Conservation (phyloP, 2,329 filamentous ascomycete genomes). For the Cladophialophora bantiana region DNA sequence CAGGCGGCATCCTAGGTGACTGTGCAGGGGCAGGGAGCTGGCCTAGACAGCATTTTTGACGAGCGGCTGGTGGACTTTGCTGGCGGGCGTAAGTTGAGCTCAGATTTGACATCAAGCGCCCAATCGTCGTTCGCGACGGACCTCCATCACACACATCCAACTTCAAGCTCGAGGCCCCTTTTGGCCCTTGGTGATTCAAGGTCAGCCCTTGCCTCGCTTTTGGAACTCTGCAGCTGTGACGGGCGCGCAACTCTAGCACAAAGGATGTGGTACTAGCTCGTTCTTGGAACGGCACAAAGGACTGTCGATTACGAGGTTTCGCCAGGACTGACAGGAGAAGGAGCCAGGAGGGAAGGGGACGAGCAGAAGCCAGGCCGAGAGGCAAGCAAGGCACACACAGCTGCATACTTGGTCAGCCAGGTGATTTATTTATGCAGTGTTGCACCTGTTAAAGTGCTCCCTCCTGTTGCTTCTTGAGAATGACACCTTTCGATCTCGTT, state of each 20-base stretch:
- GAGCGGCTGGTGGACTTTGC: conserved; percentile 12
- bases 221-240: conserved; percentile 19
- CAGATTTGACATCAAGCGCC: conserved; percentile 21
- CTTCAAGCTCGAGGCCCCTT: conserved; percentile 15
- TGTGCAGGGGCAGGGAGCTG: conserved; percentile 7
- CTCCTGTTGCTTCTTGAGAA: background rate
- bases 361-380: background rate
- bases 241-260: background rate
- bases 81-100: conserved; percentile 11
- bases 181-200: conserved; percentile 10
- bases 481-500: background rate
- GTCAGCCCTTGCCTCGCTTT: conserved; percentile 11
- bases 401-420: conserved; percentile 1
- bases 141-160: conserved; percentile 25
- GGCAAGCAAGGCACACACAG: background rate
- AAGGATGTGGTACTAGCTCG: conserved; percentile 1
- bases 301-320: conserved; percentile 2
- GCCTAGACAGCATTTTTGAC: conserved; percentile 23
- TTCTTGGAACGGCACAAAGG: conserved; percentile 7
- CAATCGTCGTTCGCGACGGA: conserved; percentile 16
- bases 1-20: conserved; percentile 17
- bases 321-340: background rate
- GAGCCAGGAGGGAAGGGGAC: background rate
- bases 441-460: background rate
- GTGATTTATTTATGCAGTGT: background rate